Percentiles rank a stretch among this genome's conserved stretches.
Conservation (phyloP, 441 rosid species). For the Pelargonium cotyledonis region DNA sequence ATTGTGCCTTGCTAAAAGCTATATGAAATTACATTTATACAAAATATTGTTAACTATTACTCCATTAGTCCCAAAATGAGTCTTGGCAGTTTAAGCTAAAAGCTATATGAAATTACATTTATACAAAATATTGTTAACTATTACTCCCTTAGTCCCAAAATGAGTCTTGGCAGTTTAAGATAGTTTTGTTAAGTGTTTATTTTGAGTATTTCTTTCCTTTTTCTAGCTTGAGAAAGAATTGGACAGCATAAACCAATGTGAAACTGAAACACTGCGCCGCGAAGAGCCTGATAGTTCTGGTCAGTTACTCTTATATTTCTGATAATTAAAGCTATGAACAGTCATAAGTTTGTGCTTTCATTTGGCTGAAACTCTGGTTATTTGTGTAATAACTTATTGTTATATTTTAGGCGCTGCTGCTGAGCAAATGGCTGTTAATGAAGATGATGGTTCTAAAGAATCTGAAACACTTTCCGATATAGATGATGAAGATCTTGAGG, state of each 20-base stretch:
- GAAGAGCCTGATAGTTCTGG: constrained; percentile 28
- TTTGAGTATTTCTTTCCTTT: constrained; percentile 4
- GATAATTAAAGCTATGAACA: background rate
- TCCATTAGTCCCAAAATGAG: no score
- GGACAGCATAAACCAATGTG: constrained; percentile 20
- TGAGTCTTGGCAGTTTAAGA: background rate
- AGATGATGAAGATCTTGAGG: constrained; percentile 61
- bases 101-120: constrained; percentile 10
- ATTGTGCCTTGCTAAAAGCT: constrained; percentile 4
- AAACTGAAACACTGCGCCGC: constrained; percentile 22
- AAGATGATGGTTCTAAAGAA: constrained; percentile 32
- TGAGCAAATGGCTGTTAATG: constrained; percentile 17
- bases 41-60: constrained; percentile 10
- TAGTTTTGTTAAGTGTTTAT: no score
- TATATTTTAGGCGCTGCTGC: constrained; percentile 22
- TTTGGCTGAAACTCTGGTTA: background rate
- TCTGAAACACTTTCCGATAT: constrained; percentile 74
- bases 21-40: constrained; percentile 12
- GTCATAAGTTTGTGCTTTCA: background rate
- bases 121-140: constrained; percentile 12
- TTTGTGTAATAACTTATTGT: no score
- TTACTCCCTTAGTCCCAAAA: no score
- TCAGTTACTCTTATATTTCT: constrained; percentile 18
- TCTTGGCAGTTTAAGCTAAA: background rate
- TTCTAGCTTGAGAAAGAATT: constrained; percentile 32